Percentiles rank a stretch among this genome's conserved stretches.
These are phyloP conservation scores for Ceratobasidium sp. DNA, from an alignment of 1,284 basidiomycete species.

Conservation along the genomic window DNA sequence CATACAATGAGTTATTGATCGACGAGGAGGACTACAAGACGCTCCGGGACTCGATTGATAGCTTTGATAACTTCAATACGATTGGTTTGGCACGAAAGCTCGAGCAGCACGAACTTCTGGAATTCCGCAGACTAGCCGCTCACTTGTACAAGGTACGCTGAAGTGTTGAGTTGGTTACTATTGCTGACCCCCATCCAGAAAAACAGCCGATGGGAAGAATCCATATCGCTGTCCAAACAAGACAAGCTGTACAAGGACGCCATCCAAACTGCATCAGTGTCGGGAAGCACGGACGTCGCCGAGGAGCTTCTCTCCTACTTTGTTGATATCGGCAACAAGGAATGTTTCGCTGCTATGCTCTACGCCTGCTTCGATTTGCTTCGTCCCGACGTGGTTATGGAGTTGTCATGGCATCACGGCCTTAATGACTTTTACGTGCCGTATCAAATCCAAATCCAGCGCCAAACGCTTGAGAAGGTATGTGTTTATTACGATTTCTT, in stretches of 20 bases:
- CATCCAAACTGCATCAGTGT: slow-evolving; percentile 91
- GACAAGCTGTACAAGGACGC: slow-evolving; percentile 98
- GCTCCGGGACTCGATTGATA: slow-evolving; percentile 93
- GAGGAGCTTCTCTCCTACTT: slow-evolving; percentile 95
- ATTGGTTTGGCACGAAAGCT: slow-evolving; percentile 85
- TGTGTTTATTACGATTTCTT: background rate
- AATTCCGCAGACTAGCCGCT: slow-evolving; percentile 94
- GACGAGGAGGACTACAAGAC: slow-evolving; percentile 99
- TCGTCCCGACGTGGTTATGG: slow-evolving; percentile 90
- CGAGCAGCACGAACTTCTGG: slow-evolving; percentile 90
- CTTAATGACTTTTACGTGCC: slow-evolving; percentile 97
- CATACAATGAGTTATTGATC: slow-evolving; percentile 95
- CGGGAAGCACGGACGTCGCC: slow-evolving; percentile 79
- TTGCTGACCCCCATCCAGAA: slow-evolving; percentile 61
- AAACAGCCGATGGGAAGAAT: slow-evolving; percentile 94
- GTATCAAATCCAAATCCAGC: slow-evolving; percentile 87
- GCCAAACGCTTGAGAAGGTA: slow-evolving; percentile 74
- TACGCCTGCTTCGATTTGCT: slow-evolving; percentile 94
- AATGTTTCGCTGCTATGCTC: slow-evolving; percentile 92
- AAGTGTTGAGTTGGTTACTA: background rate
- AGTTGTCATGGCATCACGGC: slow-evolving; percentile 94
- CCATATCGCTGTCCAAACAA: slow-evolving; percentile 90
- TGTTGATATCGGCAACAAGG: slow-evolving; percentile 97
- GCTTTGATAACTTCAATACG: slow-evolving; percentile 98
- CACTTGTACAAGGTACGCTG: slow-evolving; percentile 88